Evolutionary conservation across 163 green algal species (phyloP).

Genomic region (Volvox carteri): DNA sequence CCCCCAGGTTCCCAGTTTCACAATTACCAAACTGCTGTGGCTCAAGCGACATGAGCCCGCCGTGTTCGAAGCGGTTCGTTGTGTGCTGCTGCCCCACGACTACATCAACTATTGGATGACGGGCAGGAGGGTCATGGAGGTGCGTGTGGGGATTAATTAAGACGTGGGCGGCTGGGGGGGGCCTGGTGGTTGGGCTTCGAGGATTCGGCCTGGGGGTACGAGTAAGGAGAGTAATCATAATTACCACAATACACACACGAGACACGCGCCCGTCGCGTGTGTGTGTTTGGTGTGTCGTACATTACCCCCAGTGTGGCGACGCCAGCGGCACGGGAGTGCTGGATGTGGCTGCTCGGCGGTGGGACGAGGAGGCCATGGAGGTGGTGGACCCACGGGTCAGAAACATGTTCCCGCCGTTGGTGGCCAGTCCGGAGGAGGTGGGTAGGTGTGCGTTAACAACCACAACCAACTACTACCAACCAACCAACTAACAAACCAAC

Average conservation of each 20-base stretch:
- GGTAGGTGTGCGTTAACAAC: background rate
- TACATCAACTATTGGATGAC: conserved; percentile 93
- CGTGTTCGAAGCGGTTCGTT: conserved; percentile 67
- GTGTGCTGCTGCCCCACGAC: conserved; percentile 86
- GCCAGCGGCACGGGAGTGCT: conserved; percentile 89
- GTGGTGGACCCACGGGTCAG: conserved; percentile 72
- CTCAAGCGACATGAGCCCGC: conserved; percentile 88
- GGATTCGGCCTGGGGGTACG: too few relatives aligned
- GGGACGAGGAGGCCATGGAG: conserved; percentile 66
- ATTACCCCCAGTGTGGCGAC: conserved; percentile 71
- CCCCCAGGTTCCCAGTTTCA: conserved; percentile 86
- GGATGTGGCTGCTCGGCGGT: conserved; percentile 71
- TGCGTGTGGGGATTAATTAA: conserved; percentile 13
- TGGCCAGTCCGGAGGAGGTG: conserved; percentile 65
- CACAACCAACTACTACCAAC: background rate
- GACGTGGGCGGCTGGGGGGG: too few relatives aligned
- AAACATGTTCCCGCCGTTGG: conserved; percentile 74
- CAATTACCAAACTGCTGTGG: conserved; percentile 92
- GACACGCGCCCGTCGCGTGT: too few relatives aligned
- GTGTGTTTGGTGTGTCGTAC: too few relatives aligned
- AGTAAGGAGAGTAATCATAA: too few relatives aligned
- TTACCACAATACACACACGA: too few relatives aligned
- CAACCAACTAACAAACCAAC: background rate
- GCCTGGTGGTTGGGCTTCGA: too few relatives aligned
- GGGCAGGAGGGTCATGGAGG: conserved; percentile 79